phyloP scores from a whole-genome alignment of 768 basidiomycete genomes.

The Lanmaoa pseudosensibilis region DNA sequence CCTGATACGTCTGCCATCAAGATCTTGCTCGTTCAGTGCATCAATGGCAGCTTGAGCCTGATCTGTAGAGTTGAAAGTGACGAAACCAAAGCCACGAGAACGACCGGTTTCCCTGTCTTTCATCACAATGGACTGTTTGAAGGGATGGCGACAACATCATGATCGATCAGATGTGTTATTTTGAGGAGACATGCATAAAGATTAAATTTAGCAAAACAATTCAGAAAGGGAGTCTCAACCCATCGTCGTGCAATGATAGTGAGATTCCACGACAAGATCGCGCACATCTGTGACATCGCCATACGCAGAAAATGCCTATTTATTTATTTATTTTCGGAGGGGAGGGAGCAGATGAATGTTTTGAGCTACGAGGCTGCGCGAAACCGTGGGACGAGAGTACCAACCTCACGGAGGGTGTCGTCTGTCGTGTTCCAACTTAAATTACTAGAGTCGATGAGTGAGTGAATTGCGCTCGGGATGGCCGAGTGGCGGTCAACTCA shows the following conservation, averaged over 20 bases:
- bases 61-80: conserved; percentile 33
- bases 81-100: conserved; percentile 59
- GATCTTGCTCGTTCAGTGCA: conserved; percentile 48
- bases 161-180: conserved; percentile 3
- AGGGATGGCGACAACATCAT: conserved; percentile 8
- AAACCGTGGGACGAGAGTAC: conserved; percentile 10
- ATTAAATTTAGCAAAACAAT: conserved; percentile 27
- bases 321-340: neutral
- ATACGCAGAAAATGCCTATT: conserved; percentile 43
- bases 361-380: conserved; percentile 2
- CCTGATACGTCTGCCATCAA: conserved; percentile 55
- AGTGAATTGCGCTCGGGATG: neutral
- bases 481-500: conserved; percentile 13
- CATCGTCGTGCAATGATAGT: conserved; percentile 33
- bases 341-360: conserved; percentile 2
- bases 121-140: conserved; percentile 35
- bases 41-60: conserved; percentile 49
- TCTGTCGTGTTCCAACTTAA: conserved; percentile 36
- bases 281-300: conserved; percentile 54
- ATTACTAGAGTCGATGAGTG: conserved; percentile 21
- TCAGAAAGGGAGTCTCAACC: conserved; percentile 26
- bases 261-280: conserved; percentile 33
- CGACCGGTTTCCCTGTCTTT: conserved; percentile 58
- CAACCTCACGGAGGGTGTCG: conserved; percentile 24
- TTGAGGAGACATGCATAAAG: conserved; percentile 25